Base-by-base conservation (phyloP, 108 stramenopile genomes). In the Pseudonitzschia multiseries region DNA sequence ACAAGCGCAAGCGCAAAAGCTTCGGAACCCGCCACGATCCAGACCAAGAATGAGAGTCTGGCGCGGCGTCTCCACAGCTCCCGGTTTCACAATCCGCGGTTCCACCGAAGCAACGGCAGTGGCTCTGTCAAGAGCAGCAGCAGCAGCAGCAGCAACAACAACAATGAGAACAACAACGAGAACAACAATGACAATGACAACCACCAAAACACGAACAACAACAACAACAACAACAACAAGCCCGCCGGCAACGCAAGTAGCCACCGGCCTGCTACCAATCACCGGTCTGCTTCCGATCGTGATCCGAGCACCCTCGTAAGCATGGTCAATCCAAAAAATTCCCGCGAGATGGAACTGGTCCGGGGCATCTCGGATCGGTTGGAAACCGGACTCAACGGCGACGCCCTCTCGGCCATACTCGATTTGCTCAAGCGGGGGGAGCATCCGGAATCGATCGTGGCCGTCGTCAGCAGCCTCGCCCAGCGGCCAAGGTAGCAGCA, bases 371-470 rank as follows among this genome's bases (percentile, higher is more conserved):
- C 81, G 8, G 74, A 79, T 64, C 77, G 73, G 6, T 73, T 82
- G 43, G 74, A 73, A 31, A 82, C 81, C 13, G 81, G 81, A 13
- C 70, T 82, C 69, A 75, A 62, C 41, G 56, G 21, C 36, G 56
- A 14, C 8, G 81, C 81, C 10, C 51, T 82, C 32, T 15, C 43
- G n/a, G 81, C 81, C 22, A 72, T 82, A 18, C 48, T 64, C 32
- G 81, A 82, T 21, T 42, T 82, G 31, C 68, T 82, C 33, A 48
- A 56, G 33, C 63, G 36, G 8, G 81, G 81, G 20, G 74, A 70
- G 27, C 65, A 67, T 18, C 81, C 81, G 4, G 81, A 82, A 28
- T 77, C 81, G 28, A 69, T 82, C 24, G 74, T 79, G 8, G 81
- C 81, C 15, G 78, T 57, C 15, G 70, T 82, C 8, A 71, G 43